phyloP scores from a whole-genome alignment of 2,329 filamentous ascomycete species.

The Epichloe gansuensis region DNA sequence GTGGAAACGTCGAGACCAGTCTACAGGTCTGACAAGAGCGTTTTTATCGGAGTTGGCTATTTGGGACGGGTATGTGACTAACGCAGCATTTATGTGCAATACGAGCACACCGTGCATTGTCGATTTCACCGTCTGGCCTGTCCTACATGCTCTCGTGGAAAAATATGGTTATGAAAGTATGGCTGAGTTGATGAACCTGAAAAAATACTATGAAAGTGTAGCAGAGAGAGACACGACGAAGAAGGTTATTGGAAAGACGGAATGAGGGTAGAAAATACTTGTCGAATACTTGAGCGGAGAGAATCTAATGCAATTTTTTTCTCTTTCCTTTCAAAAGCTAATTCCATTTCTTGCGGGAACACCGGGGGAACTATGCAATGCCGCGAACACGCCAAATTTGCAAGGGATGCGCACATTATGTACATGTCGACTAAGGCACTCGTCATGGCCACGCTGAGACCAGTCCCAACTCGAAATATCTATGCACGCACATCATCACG shows the following conservation, averaged over 20 bases:
- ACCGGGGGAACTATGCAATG: too few species aligned
- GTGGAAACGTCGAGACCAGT: constrained; percentile 1
- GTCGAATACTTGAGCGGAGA: background rate
- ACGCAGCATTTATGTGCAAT: background rate
- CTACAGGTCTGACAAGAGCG: constrained; percentile 5
- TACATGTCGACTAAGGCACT: too few species aligned
- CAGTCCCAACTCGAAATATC: too few species aligned
- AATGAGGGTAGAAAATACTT: background rate
- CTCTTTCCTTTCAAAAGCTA: too few species aligned
- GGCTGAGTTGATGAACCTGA: constrained; percentile 18
- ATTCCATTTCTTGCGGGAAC: too few species aligned
- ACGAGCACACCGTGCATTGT: constrained; percentile 9
- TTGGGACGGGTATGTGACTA: constrained; percentile 28
- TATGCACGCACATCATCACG: too few species aligned
- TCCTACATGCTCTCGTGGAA: constrained; percentile 33
- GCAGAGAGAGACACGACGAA: constrained; percentile 11
- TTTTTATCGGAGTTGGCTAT: constrained; percentile 21
- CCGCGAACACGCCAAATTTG: too few species aligned
- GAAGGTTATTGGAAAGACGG: constrained; percentile 12
- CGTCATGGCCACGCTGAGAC: too few species aligned
- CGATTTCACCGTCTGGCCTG: constrained; percentile 46
- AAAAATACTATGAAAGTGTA: constrained; percentile 25
- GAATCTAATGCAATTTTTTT: background rate
- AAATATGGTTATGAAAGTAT: constrained; percentile 21
- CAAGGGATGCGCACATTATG: background rate